Base-by-base conservation (phyloP, 495 filamentous ascomycete species). In the Lepraria neglecta region DNA sequence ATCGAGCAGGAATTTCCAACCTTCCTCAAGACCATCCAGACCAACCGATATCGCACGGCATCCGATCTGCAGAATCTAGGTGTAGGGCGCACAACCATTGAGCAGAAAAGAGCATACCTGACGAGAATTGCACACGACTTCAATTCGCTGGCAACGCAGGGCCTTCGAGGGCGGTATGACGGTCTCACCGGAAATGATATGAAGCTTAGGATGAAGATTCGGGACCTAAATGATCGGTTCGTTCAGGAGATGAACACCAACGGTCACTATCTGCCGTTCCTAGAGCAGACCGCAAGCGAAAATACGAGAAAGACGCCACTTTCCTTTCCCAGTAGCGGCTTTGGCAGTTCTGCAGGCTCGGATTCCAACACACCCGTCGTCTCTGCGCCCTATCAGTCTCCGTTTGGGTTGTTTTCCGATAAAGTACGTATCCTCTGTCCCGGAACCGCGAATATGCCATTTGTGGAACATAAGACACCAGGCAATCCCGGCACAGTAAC, bases 1-100 rank as follows among this genome's bases (percentile, higher is more conserved):
- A 68, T 68, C 33, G 40, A 65, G 44, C 61, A 64, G 30, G 52
- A 55, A 27, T 68, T 68, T 46, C 66, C 66, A 17, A 59, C 35
- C 2, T 52, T 68, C 28, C 60, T 58, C 24, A 61, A 15, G 11
- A 60, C 33, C 12, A 60, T 68, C 27, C 24, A 45, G 30, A 27
- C 21, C 6, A 21, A 30, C 14, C 42, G 45, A 28, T 30, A 21
- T 5, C 0, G n/a, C 21, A 52, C 61, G 9, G 31, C 27, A 31
- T 51, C 19, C n/a, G 17, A 38, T n/a, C 17, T 54, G 30, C 30
- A 54, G 5, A 11, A 17, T 19, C 31, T 54, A 6, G 43, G 61
- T 6, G 5, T 28, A 21, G 42, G 54, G 12, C 55, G 54, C 15
- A 21, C 17, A 21, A 59, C 54, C 7, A 38, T 56, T 6, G 43